A percentile compares a stretch with the other conserved stretches of the same genome.
Evolutionary conservation across 176 grass and related monocot species (phyloP).

Genomic region (Cymbopogon citratus): DNA sequence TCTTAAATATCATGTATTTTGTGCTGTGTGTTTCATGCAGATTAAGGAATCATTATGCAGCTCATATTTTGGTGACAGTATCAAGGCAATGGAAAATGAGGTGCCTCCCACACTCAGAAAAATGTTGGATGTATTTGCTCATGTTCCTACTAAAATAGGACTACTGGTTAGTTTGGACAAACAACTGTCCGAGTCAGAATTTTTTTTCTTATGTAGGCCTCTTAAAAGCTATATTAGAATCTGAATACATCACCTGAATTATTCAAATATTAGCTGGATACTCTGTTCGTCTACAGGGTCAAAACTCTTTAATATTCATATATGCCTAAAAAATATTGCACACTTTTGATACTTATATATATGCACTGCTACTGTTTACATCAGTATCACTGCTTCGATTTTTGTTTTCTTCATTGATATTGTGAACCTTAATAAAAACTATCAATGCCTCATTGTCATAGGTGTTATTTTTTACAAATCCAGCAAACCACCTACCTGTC

Average conservation of each 20-base stretch:
- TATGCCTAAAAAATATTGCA: not conserved
- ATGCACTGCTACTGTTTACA: not conserved
- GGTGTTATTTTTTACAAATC: not conserved
- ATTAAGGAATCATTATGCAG: constrained; percentile 20
- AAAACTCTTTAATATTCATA: not conserved
- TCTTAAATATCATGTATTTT: not conserved
- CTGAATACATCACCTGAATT: not conserved
- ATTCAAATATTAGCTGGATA: not conserved
- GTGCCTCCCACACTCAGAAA: not conserved
- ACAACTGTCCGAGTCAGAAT: not conserved
- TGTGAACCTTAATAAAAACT: not conserved
- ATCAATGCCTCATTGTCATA: not conserved
- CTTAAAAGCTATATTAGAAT: not conserved
- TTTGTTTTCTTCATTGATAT: not conserved
- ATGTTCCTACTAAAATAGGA: not conserved
- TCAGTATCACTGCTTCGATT: not conserved
- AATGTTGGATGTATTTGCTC: not conserved
- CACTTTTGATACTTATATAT: not conserved
- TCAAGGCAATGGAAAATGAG: constrained; percentile 42
- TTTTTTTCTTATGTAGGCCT: not conserved
- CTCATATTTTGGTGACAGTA: constrained; percentile 16
- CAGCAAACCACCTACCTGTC: not conserved
- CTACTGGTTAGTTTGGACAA: not conserved
- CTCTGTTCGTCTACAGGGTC: not conserved
- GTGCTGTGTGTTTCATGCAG: constrained; percentile 22